These are phyloP conservation scores for Backusella australiensis DNA, from an alignment of 192 early-diverging fungal species.

Conservation along the genomic window DNA sequence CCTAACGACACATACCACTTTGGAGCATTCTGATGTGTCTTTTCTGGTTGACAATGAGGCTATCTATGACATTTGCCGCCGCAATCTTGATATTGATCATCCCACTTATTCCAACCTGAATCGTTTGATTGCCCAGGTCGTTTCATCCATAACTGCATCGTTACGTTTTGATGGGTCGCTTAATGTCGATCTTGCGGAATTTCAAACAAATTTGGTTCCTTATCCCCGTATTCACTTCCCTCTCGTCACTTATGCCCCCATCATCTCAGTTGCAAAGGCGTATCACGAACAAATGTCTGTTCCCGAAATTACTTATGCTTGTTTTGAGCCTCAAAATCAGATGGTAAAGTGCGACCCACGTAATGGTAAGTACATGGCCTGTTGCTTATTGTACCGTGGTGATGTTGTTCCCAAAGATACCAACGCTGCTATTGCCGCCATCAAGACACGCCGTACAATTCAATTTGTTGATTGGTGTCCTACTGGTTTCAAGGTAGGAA, in stretches of 20 bases:
- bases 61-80: conserved; percentile 98
- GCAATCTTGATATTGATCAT: conserved; percentile 95
- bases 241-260: conserved; percentile 94
- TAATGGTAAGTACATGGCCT: conserved; percentile 99
- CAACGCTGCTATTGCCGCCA: conserved; percentile 82
- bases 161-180: conserved; percentile 98
- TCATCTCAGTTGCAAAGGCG: conserved; percentile 93
- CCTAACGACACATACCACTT: conserved; percentile 97
- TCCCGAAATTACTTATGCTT: conserved; percentile 91
- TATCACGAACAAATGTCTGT: conserved; percentile 95
- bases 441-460: conserved; percentile 95
- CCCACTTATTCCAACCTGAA: conserved; percentile 98
- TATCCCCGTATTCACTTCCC: conserved; percentile 99
- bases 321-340: conserved; percentile 98
- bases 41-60: conserved; percentile 99
- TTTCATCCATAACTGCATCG: conserved; percentile 98
- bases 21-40: conserved; percentile 98
- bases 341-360: conserved; percentile 99
- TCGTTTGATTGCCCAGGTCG: conserved; percentile 97
- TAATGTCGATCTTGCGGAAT: conserved; percentile 98
- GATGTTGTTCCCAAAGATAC: conserved; percentile 99
- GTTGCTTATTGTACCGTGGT: conserved; percentile 98
- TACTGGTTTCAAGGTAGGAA: conserved; percentile 99
- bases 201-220: conserved; percentile 99
- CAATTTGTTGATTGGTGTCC: conserved; percentile 99